Base-by-base conservation (phyloP, 1,284 basidiomycete species). In the Irpex lacteus region DNA sequence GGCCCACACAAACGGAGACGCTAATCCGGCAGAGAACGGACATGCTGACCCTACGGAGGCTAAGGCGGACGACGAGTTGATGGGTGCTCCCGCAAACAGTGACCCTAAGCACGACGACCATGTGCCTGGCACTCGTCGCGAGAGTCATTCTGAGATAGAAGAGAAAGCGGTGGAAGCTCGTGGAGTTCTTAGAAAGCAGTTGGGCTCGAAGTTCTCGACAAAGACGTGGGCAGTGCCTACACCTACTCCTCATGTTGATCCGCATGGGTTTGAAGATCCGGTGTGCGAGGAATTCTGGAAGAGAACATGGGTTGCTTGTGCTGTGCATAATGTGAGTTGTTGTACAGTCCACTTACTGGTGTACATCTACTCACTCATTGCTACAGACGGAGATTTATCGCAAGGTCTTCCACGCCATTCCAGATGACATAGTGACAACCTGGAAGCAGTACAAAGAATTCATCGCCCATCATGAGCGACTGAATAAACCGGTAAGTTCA, bases 361-460 rank as follows among this genome's bases (percentile, higher is more conserved):
- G 44, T 70, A 21, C 70, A 47, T 60, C 60, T 66, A 65, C 18
- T 54, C 18, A 21, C 32, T 36, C 19, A 32, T 5, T 56, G 13
- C 44, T 34, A 34, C 66, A 97, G 92, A 98, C 96, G 65, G 93
- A 96, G 74, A 94, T 97, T 67, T 97, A 87, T 78, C 89, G 95
- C 63, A 96, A 93, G 74, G 95, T 98, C 0, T 98, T 98, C 80
- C 90, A 95, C 71, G 90, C 92, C 58, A 81, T 95, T 54, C 96
- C 96, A 3, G 96, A 98, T 74, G 95, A 98, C 74, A 80, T 90
- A 13, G 87, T 98, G 61, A 91, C 90, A 1, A 96, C 95, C 0
- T 98, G 96, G 96, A 95, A 95, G 71, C 92, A 94, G 72, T 97
- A 97, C 79, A 96, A 90, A 74, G 91, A 95, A 65, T 97, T 94